These are phyloP conservation scores for Suhomyces vadensis DNA, from an alignment of 805 yeast species.

Conservation along the genomic window DNA sequence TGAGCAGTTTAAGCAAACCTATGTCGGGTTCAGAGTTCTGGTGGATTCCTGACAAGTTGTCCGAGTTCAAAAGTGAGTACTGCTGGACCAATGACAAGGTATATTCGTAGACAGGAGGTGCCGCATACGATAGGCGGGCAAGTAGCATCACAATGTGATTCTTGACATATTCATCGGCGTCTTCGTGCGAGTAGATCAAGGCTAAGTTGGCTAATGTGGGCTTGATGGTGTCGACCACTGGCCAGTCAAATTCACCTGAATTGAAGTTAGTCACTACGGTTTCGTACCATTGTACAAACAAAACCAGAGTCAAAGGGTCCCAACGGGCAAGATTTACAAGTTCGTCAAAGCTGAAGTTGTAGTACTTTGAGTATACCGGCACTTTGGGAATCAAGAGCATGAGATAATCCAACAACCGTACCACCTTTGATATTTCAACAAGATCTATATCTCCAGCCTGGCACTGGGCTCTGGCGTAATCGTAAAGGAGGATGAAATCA, in stretches of 20 bases:
- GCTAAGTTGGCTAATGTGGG: constrained; percentile 10
- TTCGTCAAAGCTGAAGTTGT: constrained; percentile 14
- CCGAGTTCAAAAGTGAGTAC: constrained; percentile 19
- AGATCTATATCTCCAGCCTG: neutral
- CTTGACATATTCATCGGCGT: constrained; percentile 4
- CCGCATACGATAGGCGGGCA: constrained; percentile 20
- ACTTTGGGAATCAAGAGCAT: constrained; percentile 16
- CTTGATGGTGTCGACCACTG: constrained; percentile 8
- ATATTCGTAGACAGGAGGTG: neutral
- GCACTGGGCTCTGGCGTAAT: constrained; percentile 8
- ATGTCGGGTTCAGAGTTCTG: constrained; percentile 19
- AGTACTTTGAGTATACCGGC: constrained; percentile 8
- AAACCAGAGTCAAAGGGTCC: constrained; percentile 28
- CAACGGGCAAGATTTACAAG: constrained; percentile 15
- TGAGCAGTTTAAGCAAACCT: constrained; percentile 19
- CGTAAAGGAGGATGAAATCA: constrained; percentile 11
- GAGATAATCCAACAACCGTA: constrained; percentile 22
- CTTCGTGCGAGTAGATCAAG: constrained; percentile 4
- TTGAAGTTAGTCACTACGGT: constrained; percentile 16
- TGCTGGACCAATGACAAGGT: neutral
- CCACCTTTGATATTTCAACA: constrained; percentile 1
- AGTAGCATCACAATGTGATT: constrained; percentile 24
- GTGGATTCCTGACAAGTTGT: constrained; percentile 17
- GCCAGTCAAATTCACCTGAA: neutral
- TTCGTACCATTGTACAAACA: constrained; percentile 27